Evolutionary conservation across 2,329 filamentous ascomycete species (phyloP), one percentile per base, ranked within the genome.

Genomic region (Ceratocystiopsis minuta): DNA sequence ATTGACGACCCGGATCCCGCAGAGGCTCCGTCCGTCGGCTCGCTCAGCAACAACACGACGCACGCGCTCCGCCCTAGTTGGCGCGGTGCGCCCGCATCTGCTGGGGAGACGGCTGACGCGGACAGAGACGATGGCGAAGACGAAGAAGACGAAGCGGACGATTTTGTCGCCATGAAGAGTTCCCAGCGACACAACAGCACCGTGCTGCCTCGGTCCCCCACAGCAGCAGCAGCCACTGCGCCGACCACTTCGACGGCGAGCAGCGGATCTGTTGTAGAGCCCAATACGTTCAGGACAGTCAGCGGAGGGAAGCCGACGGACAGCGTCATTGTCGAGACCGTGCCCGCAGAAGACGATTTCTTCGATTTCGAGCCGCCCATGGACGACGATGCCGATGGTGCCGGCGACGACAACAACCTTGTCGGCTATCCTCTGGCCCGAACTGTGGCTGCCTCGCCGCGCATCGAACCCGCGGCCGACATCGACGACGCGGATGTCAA

Each of bases 391-490:
- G 34, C 32, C 40, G 32, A 39, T 3, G 36, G 24, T 12, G 24
- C 24, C 11, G 24, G 24, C 24, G 36, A 34, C 10, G 40, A 28
- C 37, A 56, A 63, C 20, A 60, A 62, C 31, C 17, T 16, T 1
- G 18, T 46, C 5, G 49, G 49, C 16, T 46, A 48, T n/a, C 49
- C 47, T 4, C 34, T 50, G 10, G 16, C 42, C 3, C 46, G 49
- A n/a, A n/a, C n/a, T 2, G 31, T 39, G 14, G 35, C 42, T 11
- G n/a, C 14, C 34, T 36, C 34, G 24, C 24, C 24, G 7, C 24
- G 24, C 24, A 28, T 28, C 2, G 38, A 37, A 31, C 38, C 24
- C 35, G 33, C 37, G 39, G 42, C 45, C 12, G 41, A 46, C 20
- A 18, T 47, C 13, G 43, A 46, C 15, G 45, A 43, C 1, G 44